A percentile compares a stretch with the other conserved stretches of the same genome.
Evolutionary conservation across 2,329 filamentous ascomycete species (phyloP).

Genomic region (Trichoderma hamatum): DNA sequence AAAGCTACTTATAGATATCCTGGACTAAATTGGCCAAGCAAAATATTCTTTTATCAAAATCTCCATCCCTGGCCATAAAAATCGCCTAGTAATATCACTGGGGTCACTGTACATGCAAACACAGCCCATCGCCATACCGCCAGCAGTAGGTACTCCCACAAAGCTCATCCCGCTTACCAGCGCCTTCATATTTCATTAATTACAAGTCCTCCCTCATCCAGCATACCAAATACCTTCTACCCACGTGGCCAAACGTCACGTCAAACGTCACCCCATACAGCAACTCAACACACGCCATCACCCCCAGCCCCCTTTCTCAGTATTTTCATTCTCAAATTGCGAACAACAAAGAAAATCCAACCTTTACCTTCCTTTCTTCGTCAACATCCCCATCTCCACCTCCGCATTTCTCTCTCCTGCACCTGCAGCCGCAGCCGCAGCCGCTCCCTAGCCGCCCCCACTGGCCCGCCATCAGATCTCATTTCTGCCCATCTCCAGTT

Average conservation of each 20-base stretch:
- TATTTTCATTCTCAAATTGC: neutral
- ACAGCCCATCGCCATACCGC: neutral
- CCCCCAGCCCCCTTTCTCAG: neutral
- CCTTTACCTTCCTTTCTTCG: neutral
- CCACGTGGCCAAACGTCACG: neutral
- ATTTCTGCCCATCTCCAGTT: neutral
- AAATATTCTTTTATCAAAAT: too few species aligned
- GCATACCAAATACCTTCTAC: neutral
- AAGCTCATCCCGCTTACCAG: neutral
- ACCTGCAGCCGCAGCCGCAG: constrained; percentile 10
- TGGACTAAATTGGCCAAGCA: too few species aligned
- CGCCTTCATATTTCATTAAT: neutral
- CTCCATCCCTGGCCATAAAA: neutral
- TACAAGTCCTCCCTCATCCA: neutral
- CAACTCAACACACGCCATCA: neutral
- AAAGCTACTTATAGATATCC: neutral
- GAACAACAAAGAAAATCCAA: neutral
- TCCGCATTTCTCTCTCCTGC: neutral
- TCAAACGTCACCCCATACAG: neutral
- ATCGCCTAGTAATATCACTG: neutral
- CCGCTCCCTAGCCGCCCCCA: constrained; percentile 8
- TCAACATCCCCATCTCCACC: neutral
- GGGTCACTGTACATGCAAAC: neutral
- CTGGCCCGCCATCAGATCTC: neutral
- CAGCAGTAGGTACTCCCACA: neutral